These are phyloP conservation scores for Fraxinus xanthoxyloides DNA, from an alignment of 305 asterid genomes.

Conservation along the genomic window DNA sequence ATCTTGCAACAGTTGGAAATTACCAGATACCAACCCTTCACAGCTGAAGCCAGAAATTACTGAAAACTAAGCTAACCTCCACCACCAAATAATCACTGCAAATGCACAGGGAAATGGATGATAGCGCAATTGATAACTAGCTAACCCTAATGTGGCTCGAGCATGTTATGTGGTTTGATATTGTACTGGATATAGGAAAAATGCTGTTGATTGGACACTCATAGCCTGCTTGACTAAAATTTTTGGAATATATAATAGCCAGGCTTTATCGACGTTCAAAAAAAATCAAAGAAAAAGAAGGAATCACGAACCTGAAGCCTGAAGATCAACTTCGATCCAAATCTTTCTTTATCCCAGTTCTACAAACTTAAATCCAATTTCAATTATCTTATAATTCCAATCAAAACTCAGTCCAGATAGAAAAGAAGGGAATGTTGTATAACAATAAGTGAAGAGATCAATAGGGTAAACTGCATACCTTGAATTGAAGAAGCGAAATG, in stretches of 20 bases:
- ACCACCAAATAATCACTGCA: not conserved
- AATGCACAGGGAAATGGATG: not conserved
- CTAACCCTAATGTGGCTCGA: not conserved
- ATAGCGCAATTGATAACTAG: not conserved
- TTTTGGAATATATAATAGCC: not conserved
- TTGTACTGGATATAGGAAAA: not conserved
- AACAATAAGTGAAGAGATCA: not conserved
- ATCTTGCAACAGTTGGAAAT: not conserved
- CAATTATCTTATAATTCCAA: not conserved
- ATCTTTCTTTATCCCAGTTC: not conserved
- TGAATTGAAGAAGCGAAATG: not conserved
- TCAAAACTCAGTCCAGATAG: not conserved
- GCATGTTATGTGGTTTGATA: not conserved
- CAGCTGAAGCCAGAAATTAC: not conserved
- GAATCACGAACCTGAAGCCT: not conserved
- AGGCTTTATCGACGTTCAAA: not conserved
- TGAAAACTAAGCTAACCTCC: not conserved
- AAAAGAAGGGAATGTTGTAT: not conserved
- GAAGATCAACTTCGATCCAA: not conserved
- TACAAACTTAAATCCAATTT: not conserved
- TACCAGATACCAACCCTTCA: not conserved
- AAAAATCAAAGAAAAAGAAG: not conserved
- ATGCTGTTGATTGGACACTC: not conserved
- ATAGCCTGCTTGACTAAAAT: not conserved
- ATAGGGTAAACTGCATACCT: not conserved